Base-by-base conservation (phyloP, 257 asterid species). In the Leonotis leonurus region DNA sequence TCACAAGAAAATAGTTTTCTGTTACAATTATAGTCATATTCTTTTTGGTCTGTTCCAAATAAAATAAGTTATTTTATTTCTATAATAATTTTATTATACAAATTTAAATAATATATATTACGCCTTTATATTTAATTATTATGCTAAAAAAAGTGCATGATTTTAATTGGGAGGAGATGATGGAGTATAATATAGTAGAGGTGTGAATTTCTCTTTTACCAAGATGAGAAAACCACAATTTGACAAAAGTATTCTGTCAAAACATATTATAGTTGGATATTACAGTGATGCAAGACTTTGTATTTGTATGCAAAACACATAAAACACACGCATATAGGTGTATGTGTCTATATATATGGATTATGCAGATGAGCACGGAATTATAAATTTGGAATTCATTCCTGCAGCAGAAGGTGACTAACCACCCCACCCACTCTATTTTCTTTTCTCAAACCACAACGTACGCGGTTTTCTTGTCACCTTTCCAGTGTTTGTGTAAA, bases 401-500 rank as follows among this genome's bases (percentile, higher is more conserved):
- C 6, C 33, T 27, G 33, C 33, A 33, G 39, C 7, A 56, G 9
- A 37, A 70, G 70, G 70, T 62, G 60, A 35, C 65, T 5, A 33
- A 11, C 53, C 48, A 17, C 20, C 21, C n/a, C 39, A 27, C 33
- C 41, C 26, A 9, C 44, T 18, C 37, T 4, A 17, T 40, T 17
- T 60, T 26, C 66, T 35, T 6, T 37, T 63, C 35, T 51, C 41
- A 25, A 43, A 65, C 32, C 55, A 65, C n/a, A n/a, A n/a, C 73
- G 77, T 66, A 56, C 54, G 64, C 70, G 70, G 62, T 60, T 73
- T 61, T 61, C 62, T 45, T 66, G 73, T 73, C 67, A 67, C 65
- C 70, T 66, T 56, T 45, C 44, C 41, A 32, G 60, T 44, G 8
- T 53, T 41, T 51, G 37, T 27, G 50, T 24, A 52, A 71, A 49